Evolutionary conservation across 495 filamentous ascomycete species (phyloP).

Genomic region (Trichoderma erinaceum): DNA sequence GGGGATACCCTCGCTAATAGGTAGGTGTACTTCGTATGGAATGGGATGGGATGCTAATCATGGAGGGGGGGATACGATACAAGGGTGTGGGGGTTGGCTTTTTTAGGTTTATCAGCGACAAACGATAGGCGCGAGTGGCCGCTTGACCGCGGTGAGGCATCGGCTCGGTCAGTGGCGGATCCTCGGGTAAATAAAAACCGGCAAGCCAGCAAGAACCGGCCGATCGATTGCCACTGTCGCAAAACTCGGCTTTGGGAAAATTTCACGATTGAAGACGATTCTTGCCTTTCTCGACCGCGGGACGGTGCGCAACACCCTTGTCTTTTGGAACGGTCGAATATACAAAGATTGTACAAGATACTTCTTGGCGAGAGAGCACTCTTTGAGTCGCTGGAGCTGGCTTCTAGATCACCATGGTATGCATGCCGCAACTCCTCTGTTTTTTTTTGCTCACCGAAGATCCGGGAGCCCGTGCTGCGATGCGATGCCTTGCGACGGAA

Average conservation of each 20-base stretch:
- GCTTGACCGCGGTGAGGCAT: slow-evolving; percentile 1
- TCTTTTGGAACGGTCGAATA: not conserved
- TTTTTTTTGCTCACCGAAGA: not conserved
- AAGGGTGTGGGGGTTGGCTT: not conserved
- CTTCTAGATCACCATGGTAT: slow-evolving; percentile 18
- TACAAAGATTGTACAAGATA: not conserved
- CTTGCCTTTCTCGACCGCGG: not conserved
- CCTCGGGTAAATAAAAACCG: not conserved
- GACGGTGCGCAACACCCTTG: not conserved
- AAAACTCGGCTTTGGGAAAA: slow-evolving; percentile 9
- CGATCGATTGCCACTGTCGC: not conserved
- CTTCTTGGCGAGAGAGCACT: not conserved
- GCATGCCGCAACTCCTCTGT: not conserved
- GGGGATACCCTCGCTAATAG: not conserved
- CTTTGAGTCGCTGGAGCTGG: not conserved
- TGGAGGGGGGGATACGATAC: not conserved
- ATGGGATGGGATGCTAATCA: not conserved
- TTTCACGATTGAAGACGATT: not conserved
- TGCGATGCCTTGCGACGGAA: not conserved
- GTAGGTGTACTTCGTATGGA: not conserved
- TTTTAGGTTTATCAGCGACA: not conserved
- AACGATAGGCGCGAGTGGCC: not conserved
- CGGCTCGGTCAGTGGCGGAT: slow-evolving; percentile 12
- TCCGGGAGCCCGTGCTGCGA: not conserved
- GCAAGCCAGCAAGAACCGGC: not conserved